Evolutionary conservation across 2,329 filamentous ascomycete genomes (phyloP).

Genomic region (Apiospora aurea): DNA sequence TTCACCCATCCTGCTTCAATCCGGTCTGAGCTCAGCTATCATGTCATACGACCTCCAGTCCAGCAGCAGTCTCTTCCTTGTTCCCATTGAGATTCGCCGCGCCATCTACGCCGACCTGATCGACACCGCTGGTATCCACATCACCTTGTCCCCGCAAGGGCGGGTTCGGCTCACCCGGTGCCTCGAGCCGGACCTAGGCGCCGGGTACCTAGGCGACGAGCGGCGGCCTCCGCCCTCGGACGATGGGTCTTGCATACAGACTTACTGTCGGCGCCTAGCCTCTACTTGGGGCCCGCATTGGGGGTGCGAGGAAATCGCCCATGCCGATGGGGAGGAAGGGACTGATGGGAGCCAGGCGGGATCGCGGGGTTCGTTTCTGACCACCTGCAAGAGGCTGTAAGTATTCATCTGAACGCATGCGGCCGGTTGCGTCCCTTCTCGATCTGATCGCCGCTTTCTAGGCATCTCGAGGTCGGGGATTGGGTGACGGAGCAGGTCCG

Average conservation of each 20-base stretch:
- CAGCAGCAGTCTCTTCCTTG: background rate
- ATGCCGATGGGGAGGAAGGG: background rate
- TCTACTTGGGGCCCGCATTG: background rate
- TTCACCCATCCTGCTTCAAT: background rate
- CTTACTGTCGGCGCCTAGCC: background rate
- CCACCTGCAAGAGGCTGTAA: background rate
- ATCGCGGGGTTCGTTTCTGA: background rate
- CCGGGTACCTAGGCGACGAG: background rate
- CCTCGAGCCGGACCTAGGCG: background rate
- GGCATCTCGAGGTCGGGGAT: background rate
- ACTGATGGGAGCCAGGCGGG: background rate
- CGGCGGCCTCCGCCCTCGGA: background rate
- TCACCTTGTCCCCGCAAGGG: background rate
- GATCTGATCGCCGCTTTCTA: background rate
- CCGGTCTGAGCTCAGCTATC: background rate
- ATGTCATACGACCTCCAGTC: background rate
- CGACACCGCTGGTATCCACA: background rate
- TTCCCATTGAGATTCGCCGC: background rate
- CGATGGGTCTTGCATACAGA: background rate
- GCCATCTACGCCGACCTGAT: background rate
- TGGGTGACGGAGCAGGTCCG: background rate
- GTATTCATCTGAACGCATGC: fast-evolving
- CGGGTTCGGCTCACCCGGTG: background rate
- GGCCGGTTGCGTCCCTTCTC: background rate
- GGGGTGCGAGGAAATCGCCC: background rate